A percentile compares a stretch with the other conserved stretches of the same genome.
Evolutionary conservation across 371 early-diverging fungal species (phyloP).

Genomic region (Mucor indicus): DNA sequence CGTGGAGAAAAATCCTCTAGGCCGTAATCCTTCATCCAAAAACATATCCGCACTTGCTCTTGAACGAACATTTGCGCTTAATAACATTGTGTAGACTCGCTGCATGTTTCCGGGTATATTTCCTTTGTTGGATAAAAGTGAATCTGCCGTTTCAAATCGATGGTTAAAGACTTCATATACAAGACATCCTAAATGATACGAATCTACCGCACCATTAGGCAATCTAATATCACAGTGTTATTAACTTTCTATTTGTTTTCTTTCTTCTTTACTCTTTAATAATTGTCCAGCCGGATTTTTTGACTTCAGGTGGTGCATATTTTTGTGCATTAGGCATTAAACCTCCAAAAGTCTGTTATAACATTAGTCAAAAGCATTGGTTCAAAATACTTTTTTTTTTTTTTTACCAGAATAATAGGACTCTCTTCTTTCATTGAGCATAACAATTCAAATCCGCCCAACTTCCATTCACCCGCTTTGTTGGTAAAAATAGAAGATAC

Average conservation of each 20-base stretch:
- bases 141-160: conserved; percentile 58
- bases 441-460: conserved; percentile 85
- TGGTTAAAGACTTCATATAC: conserved; percentile 82
- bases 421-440: conserved; percentile 72
- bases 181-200: conserved; percentile 79
- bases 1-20: conserved; percentile 71
- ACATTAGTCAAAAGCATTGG: not conserved
- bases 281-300: conserved; percentile 62
- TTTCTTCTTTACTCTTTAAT: conserved; percentile 56
- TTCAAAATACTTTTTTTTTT: not conserved
- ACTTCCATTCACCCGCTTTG: conserved; percentile 91
- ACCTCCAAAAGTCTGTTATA: conserved; percentile 62
- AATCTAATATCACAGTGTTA: conserved; percentile 18
- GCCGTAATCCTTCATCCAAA: conserved; percentile 59
- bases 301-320: conserved; percentile 76
- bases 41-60: conserved; percentile 70
- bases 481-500: conserved; percentile 80
- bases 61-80: conserved; percentile 49
- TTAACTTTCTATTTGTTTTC: conserved; percentile 1
- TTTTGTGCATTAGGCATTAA: conserved; percentile 62
- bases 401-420: conserved; percentile 58
- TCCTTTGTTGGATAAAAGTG: conserved; percentile 49
- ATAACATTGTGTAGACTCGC: conserved; percentile 48
- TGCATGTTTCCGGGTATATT: conserved; percentile 64
- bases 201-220: conserved; percentile 60